Conservation (phyloP, 139 green algal species). For the Spirogloea muscicola region DNA sequence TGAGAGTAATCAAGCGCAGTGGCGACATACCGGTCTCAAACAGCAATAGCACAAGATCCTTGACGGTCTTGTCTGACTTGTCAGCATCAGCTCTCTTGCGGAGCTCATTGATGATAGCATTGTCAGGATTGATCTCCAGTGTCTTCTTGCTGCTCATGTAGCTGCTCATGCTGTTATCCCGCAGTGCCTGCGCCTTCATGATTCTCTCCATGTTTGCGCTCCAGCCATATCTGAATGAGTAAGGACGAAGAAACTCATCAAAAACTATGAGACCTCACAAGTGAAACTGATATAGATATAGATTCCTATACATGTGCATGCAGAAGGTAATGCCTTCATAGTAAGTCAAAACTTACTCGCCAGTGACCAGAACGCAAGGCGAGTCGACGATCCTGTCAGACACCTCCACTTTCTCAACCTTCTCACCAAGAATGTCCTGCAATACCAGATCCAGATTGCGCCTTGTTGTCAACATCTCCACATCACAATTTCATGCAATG, state of each 20-base stretch:
- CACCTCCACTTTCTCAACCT: slow-evolving; percentile 89
- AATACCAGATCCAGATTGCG: background rate
- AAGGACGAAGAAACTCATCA: too few species aligned
- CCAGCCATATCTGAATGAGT: slow-evolving; percentile 87
- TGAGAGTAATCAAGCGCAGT: too few species aligned
- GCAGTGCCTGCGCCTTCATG: slow-evolving; percentile 98
- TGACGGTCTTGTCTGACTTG: slow-evolving; percentile 99
- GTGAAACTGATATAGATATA: too few species aligned
- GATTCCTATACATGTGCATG: too few species aligned
- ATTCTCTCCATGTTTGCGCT: slow-evolving; percentile 99
- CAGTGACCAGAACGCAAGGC: slow-evolving; percentile 98
- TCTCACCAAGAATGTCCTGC: slow-evolving; percentile 94
- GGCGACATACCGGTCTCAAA: slow-evolving; percentile 83
- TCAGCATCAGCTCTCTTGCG: slow-evolving; percentile 82
- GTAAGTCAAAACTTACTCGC: slow-evolving; percentile 82
- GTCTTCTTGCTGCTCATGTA: slow-evolving; percentile 99
- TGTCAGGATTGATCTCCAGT: slow-evolving; percentile 98
- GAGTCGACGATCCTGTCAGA: slow-evolving; percentile 97
- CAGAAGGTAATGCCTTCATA: too few species aligned
- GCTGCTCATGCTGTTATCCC: slow-evolving; percentile 88
- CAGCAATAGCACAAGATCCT: slow-evolving; percentile 97
- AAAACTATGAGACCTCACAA: too few species aligned
- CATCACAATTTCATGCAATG: too few species aligned
- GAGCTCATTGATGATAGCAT: slow-evolving; percentile 94
- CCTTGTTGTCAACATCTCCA: too few species aligned